Conservation (phyloP, 208 protist genomes). For the Leishmania amazonensis region DNA sequence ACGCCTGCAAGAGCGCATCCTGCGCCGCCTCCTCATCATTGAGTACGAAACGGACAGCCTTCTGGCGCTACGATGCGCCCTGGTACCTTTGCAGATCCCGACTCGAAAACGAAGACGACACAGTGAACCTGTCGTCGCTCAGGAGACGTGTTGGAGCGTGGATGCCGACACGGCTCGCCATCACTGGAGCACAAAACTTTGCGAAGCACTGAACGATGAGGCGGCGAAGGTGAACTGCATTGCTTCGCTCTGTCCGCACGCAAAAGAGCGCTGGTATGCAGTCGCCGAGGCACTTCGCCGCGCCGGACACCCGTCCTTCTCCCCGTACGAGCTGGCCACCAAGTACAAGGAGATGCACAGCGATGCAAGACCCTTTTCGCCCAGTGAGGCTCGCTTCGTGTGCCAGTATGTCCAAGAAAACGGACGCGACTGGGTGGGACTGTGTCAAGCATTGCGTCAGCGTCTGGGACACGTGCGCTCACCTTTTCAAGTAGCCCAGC, state of each 20-base stretch:
- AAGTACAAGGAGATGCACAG: constrained; percentile 5
- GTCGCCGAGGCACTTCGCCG: constrained; percentile 6
- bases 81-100: background rate
- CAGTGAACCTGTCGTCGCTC: background rate
- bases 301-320: constrained; percentile 2
- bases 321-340: constrained; percentile 11
- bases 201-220: background rate
- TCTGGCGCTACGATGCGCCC: constrained; percentile 11
- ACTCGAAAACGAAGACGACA: constrained; percentile 6
- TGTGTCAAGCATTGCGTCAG: constrained; percentile 25
- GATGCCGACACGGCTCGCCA: background rate
- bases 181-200: background rate
- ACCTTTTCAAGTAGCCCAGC: constrained; percentile 46
- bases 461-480: constrained; percentile 27
- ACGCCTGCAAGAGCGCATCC: constrained; percentile 4
- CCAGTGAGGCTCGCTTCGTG: constrained; percentile 36
- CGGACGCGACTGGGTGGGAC: constrained; percentile 31
- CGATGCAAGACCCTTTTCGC: background rate
- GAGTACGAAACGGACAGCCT: constrained; percentile 19
- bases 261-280: constrained; percentile 4
- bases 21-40: background rate
- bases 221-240: background rate
- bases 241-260: background rate
- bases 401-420: constrained; percentile 10
- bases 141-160: background rate